Evolutionary conservation across 495 filamentous ascomycete species (phyloP).

Genomic region (Saxispiralis lemnorum): DNA sequence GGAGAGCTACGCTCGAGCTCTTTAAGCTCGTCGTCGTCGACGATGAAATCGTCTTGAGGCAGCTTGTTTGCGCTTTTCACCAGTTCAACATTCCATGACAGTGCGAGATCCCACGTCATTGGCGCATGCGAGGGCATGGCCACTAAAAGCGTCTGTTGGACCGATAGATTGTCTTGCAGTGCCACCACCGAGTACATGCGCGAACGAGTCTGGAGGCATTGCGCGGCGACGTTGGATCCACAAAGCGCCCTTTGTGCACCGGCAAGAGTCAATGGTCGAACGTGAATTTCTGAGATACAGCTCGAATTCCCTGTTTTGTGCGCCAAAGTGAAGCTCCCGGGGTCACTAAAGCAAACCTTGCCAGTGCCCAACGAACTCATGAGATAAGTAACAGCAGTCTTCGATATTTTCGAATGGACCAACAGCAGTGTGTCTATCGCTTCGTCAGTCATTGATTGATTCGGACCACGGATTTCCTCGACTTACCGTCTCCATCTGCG

Average conservation of each 20-base stretch:
- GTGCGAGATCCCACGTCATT: not conserved
- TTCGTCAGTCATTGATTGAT: constrained; percentile 16
- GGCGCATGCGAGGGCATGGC: not conserved
- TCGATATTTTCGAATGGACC: too few relatives aligned
- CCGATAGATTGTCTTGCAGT: constrained; percentile 8
- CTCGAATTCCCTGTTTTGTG: too few relatives aligned
- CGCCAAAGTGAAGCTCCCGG: too few relatives aligned
- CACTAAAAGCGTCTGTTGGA: constrained; percentile 2
- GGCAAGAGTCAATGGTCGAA: too few relatives aligned
- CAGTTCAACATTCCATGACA: not conserved
- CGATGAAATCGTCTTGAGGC: constrained; percentile 14
- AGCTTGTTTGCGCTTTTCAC: not conserved
- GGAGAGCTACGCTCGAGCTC: not conserved
- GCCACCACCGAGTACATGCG: constrained; percentile 14
- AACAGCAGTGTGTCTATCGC: too few relatives aligned
- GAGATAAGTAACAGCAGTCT: too few relatives aligned
- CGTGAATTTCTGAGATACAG: too few relatives aligned
- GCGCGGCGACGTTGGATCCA: too few relatives aligned
- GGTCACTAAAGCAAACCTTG: too few relatives aligned
- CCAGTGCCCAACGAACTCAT: too few relatives aligned
- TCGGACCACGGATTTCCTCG: not conserved
- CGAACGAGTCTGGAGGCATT: too few relatives aligned
- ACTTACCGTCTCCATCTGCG: not conserved
- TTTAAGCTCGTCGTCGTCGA: constrained; percentile 11
- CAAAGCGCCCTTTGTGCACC: too few relatives aligned